phyloP scores from a whole-genome alignment of 805 yeast species.

The Candida rishiriensis region DNA sequence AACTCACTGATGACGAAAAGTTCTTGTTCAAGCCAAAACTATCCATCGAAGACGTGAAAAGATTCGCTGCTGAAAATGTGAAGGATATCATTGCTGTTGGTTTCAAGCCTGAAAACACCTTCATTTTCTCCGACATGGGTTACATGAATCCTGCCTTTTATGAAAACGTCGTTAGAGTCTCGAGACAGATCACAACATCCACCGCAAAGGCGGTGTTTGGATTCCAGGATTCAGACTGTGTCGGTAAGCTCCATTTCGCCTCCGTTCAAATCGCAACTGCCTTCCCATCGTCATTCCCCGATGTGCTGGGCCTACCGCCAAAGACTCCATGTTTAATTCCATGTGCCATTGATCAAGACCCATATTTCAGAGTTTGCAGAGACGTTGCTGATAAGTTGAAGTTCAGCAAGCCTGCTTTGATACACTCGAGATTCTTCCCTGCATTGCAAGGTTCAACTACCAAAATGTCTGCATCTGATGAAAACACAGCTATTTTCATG shows the following conservation, averaged over 20 bases:
- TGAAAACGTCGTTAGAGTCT: slow-evolving; percentile 87
- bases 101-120: slow-evolving; percentile 90
- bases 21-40: slow-evolving; percentile 89
- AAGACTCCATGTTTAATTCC: slow-evolving; percentile 97
- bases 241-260: slow-evolving; percentile 93
- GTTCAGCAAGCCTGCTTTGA: slow-evolving; percentile 83
- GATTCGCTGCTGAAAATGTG: slow-evolving; percentile 76
- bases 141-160: slow-evolving; percentile 94
- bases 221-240: slow-evolving; percentile 88
- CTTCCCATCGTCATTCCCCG: slow-evolving; percentile 95
- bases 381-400: slow-evolving; percentile 94
- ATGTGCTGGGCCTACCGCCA: slow-evolving; percentile 74
- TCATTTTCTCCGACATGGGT: slow-evolving; percentile 86
- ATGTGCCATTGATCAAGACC: slow-evolving; percentile 99
- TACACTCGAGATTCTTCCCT: slow-evolving; percentile 96
- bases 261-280: slow-evolving; percentile 95
- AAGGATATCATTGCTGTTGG: slow-evolving; percentile 93
- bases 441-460: slow-evolving; percentile 95
- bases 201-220: slow-evolving; percentile 97
- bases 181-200: slow-evolving; percentile 94
- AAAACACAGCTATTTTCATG: slow-evolving; percentile 88
- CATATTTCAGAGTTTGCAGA: slow-evolving; percentile 94
- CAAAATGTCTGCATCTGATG: slow-evolving; percentile 95
- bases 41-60: slow-evolving; percentile 82
- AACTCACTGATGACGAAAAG: slow-evolving; percentile 95